Evolutionary conservation across 1,139 yeast species (phyloP).

Genomic region (Yamadazyma sp.): DNA sequence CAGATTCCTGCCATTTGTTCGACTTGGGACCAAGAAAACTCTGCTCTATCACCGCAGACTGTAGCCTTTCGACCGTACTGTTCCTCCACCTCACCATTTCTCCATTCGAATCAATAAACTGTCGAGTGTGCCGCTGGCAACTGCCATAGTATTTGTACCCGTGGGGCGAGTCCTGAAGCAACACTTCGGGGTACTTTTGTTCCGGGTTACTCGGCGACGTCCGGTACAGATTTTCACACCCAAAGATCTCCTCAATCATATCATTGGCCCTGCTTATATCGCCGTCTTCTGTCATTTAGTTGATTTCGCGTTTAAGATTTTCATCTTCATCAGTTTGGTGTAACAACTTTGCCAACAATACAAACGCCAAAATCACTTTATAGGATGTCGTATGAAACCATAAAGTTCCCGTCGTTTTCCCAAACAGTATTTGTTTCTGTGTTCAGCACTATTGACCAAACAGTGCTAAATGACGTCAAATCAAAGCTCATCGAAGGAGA

Average conservation of each 20-base stretch:
- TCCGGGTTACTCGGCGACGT: not conserved
- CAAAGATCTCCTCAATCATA: slow-evolving; percentile 7
- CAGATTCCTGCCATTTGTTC: slow-evolving; percentile 10
- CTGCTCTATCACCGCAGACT: slow-evolving; percentile 27
- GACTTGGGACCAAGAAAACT: slow-evolving; percentile 23
- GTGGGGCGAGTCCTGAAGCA: slow-evolving; percentile 32
- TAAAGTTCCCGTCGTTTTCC: slow-evolving; percentile 34
- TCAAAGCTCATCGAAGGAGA: slow-evolving; percentile 30
- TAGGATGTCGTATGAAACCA: slow-evolving; percentile 15
- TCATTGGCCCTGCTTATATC: not conserved
- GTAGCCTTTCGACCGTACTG: slow-evolving; percentile 24
- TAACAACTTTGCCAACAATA: no score
- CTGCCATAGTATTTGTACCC: slow-evolving; percentile 34
- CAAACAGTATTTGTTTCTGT: slow-evolving; percentile 24
- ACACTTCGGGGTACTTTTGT: slow-evolving; percentile 32
- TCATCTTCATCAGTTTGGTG: no score
- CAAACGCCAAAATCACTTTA: no score
- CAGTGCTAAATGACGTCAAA: slow-evolving; percentile 26
- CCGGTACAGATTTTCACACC: slow-evolving; percentile 1
- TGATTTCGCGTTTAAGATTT: not conserved
- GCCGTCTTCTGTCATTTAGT: not conserved
- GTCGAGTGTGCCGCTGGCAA: slow-evolving; percentile 37
- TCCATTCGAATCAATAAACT: slow-evolving; percentile 27
- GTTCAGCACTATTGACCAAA: slow-evolving; percentile 20
- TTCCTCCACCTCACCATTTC: slow-evolving; percentile 30